Evolutionary conservation across 805 yeast genomes (phyloP).

Genomic region (Jamesozyma jinghongensis): DNA sequence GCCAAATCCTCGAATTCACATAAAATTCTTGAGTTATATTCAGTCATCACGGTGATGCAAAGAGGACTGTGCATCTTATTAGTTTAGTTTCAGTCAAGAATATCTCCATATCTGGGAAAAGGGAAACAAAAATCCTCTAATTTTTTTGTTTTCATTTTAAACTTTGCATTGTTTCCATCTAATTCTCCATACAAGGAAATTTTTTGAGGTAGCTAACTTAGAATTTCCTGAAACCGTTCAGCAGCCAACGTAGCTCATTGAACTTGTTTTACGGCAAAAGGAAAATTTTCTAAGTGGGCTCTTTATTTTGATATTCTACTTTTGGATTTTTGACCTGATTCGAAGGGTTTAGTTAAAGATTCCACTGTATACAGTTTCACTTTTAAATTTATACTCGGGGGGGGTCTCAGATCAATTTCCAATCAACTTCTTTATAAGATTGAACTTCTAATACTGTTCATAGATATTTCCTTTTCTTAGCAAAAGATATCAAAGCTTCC

Average conservation of each 20-base stretch:
- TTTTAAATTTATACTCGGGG: too few relatives aligned
- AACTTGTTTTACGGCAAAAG: neutral
- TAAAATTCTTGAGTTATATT: too few relatives aligned
- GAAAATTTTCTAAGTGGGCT: neutral
- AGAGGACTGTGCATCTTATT: too few relatives aligned
- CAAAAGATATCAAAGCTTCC: neutral
- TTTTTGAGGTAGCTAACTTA: neutral
- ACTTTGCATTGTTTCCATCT: neutral
- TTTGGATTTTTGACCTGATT: neutral
- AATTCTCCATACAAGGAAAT: neutral
- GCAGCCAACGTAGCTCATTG: neutral
- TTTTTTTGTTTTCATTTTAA: slow-evolving; percentile 1
- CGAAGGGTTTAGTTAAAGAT: too few relatives aligned
- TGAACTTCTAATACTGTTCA: too few relatives aligned
- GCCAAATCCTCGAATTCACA: too few relatives aligned
- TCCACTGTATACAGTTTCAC: too few relatives aligned
- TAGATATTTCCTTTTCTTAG: neutral
- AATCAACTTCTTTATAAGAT: too few relatives aligned
- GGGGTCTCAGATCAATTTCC: too few relatives aligned
- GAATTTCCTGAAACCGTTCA: neutral
- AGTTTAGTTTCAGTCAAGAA: too few relatives aligned
- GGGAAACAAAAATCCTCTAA: slow-evolving; percentile 8
- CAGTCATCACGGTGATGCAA: too few relatives aligned
- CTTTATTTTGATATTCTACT: slow-evolving; percentile 1
- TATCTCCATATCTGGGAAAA: slow-evolving; percentile 15